Percentiles rank a stretch among this genome's conserved stretches.
phyloP scores from a whole-genome alignment of 129 eudicot species.

The Artemisia tridentata region DNA sequence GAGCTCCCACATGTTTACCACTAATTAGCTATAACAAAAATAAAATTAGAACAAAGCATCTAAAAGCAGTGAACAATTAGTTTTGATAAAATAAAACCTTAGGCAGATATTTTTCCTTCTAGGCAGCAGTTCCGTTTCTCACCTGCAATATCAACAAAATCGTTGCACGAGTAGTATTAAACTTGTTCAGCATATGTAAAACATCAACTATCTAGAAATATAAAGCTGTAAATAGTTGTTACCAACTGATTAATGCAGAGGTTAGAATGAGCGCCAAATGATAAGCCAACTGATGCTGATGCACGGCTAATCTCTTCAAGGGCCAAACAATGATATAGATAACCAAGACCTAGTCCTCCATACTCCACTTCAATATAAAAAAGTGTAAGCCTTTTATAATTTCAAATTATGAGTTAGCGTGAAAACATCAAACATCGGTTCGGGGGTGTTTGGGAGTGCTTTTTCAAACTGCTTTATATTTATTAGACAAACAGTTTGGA shows the following conservation, averaged over 20 bases:
- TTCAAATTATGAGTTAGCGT: neutral
- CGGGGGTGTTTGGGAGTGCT: neutral
- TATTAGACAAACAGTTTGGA: neutral
- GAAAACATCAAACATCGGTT: neutral
- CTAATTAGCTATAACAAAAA: slow-evolving; percentile 59
- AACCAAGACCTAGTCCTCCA: slow-evolving; percentile 96
- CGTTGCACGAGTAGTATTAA: neutral
- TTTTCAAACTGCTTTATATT: neutral
- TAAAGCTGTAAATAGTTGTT: slow-evolving; percentile 9
- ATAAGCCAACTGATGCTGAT: slow-evolving; percentile 84
- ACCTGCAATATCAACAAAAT: slow-evolving; percentile 52
- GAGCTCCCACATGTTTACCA: slow-evolving; percentile 99
- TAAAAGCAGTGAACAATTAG: slow-evolving; percentile 8
- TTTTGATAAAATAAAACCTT: slow-evolving; percentile 51
- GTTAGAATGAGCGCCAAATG: slow-evolving; percentile 93
- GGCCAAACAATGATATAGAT: slow-evolving; percentile 84
- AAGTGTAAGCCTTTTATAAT: neutral
- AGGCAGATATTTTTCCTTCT: slow-evolving; percentile 82
- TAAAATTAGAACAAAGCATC: slow-evolving; percentile 10
- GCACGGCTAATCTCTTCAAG: slow-evolving; percentile 97
- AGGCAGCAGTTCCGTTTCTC: slow-evolving; percentile 76
- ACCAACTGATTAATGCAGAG: slow-evolving; percentile 96
- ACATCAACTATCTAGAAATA: neutral
- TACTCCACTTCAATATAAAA: slow-evolving; percentile 62
- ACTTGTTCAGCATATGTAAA: neutral